Base-by-base conservation (phyloP, 202 grass and related monocot species). In the Cymbopogon flexuosus region DNA sequence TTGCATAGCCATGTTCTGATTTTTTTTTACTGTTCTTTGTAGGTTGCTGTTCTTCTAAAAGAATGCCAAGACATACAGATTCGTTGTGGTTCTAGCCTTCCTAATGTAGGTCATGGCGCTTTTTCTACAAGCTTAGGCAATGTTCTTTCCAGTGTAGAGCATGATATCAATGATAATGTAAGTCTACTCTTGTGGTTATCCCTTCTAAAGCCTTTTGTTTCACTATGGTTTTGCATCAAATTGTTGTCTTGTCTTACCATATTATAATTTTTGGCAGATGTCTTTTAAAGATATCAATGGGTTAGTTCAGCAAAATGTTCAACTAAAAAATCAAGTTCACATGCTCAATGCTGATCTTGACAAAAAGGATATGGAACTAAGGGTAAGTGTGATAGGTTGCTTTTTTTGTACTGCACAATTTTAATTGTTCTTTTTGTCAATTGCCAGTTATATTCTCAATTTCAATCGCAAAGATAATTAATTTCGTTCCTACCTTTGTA, bases 51-150 rank as follows among this genome's bases (percentile, higher is more conserved):
- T 45, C 90, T 99, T 51, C 77, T 99, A 76, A 99, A 99, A 81
- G 96, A 99, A 75, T 99, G 92, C 64, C 92, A 96, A 90, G 90
- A 99, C 80, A 85, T 99, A 83, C 96, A 99, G 83, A 78, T 96
- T 75, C 92, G 92, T 65, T 99, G 92, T 83, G 92, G 96, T 83
- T 86, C 84, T 85, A 85, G 52, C 49, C 76, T 84, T 85, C 40
- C 70, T 46, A 62, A 63, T 79, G 62, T 43, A 54, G 78, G 23
- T 36, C 66, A 73, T 69, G 70, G 34, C 85, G 68, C 80, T 76
- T 40, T 83, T 86, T 87, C 88, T 66, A 31, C 62, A 30, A 88
- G 49, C 60, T 47, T 80, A 80, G 58, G 36, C 42, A 73, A 35
- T 84, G 69, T 18, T 68, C 14, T 87, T 62, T 62, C 83, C 83